A percentile compares a stretch with the other conserved stretches of the same genome.
These are phyloP conservation scores for Metschnikowia peoriensis DNA, from an alignment of 805 yeast species.

Conservation along the genomic window DNA sequence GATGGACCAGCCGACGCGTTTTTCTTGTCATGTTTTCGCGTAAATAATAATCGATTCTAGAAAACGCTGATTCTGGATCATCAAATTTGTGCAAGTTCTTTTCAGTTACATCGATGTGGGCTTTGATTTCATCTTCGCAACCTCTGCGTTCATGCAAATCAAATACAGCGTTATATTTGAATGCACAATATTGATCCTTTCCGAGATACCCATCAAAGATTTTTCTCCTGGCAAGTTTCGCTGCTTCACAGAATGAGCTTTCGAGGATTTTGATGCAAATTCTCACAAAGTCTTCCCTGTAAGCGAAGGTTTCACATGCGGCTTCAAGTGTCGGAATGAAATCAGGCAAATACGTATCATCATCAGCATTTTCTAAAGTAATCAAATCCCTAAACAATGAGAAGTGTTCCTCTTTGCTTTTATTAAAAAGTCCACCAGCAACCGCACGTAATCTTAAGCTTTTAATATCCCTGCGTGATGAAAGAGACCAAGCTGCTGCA, in stretches of 20 bases:
- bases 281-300: neutral
- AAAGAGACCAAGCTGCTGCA: neutral
- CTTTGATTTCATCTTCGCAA: neutral
- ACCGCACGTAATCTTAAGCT: neutral
- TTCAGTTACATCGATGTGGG: neutral
- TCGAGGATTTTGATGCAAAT: conserved; percentile 1
- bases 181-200: neutral
- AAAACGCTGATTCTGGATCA: neutral
- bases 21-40: neutral
- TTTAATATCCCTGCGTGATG: neutral
- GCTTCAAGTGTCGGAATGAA: neutral
- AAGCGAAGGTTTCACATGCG: neutral
- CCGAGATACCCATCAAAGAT: neutral
- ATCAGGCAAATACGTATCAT: too few relatives aligned
- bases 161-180: neutral
- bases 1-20: neutral
- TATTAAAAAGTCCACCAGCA: neutral
- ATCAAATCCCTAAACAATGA: neutral
- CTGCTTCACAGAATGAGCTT: neutral
- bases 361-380: neutral
- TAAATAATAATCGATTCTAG: neutral
- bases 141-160: neutral
- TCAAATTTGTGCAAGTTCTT: neutral
- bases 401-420: neutral
- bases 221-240: neutral